phyloP scores from a whole-genome alignment of 2,329 filamentous ascomycete species.

The Emericellopsis atlantica region DNA sequence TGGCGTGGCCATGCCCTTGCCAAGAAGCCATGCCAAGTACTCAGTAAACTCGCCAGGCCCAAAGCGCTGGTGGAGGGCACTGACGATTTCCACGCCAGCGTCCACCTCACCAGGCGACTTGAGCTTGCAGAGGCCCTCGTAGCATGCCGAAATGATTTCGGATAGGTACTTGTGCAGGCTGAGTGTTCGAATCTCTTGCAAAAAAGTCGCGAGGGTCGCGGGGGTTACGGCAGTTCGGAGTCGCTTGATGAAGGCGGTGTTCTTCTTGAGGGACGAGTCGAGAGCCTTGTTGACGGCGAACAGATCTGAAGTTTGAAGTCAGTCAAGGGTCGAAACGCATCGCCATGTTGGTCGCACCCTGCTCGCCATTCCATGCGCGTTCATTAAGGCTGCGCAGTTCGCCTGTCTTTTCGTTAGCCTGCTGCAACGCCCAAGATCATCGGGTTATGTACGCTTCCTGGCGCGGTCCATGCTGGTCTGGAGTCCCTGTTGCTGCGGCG shows the following conservation, averaged over 20 bases:
- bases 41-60: slow-evolving; percentile 82
- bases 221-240: slow-evolving; percentile 79
- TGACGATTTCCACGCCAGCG: slow-evolving; percentile 83
- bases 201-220: slow-evolving; percentile 67
- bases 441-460: slow-evolving; percentile 39
- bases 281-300: slow-evolving; percentile 68
- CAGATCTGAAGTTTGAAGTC: slow-evolving; percentile 42
- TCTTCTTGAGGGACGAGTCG: slow-evolving; percentile 94
- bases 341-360: slow-evolving; percentile 40
- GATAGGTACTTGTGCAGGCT: slow-evolving; percentile 95
- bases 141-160: slow-evolving; percentile 91
- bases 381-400: slow-evolving; percentile 83
- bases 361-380: slow-evolving; percentile 79
- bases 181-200: slow-evolving; percentile 79
- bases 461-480: slow-evolving; percentile 48
- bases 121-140: slow-evolving; percentile 83
- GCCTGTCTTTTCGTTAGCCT: slow-evolving; percentile 39
- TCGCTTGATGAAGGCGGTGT: slow-evolving; percentile 95
- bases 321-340: slow-evolving; percentile 2
- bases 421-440: background rate
- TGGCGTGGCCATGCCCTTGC: slow-evolving; percentile 80
- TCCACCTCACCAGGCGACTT: slow-evolving; percentile 88
- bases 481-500: slow-evolving; percentile 7
- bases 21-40: slow-evolving; percentile 84
- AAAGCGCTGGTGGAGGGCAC: slow-evolving; percentile 91